Base-by-base conservation (phyloP, 768 basidiomycete species). In the Mycena epipterygia region DNA sequence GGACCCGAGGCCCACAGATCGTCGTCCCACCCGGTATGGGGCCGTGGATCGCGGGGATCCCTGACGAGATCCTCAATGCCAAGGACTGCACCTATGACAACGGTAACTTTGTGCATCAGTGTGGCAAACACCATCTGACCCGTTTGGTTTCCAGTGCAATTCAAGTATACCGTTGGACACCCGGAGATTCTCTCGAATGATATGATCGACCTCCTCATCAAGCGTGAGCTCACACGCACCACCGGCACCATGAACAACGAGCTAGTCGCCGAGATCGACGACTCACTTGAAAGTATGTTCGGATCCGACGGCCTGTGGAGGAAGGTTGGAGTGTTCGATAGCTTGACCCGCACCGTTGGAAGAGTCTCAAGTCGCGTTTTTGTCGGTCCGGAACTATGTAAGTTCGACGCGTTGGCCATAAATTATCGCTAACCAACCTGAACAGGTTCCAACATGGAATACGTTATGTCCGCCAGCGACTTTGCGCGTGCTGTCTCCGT, bases 181-280 rank as follows among this genome's bases (percentile, higher is more conserved):
- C 61, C 67, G 7, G 67, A 69, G 21, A 69, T 69, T 13, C 39
- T 46, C 1, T 33, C 46, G 3, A 69, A 69, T 27, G 67, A 69
- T 41, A 69, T 69, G 67, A 51, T 69, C 16, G 67, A 69, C 27
- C 41, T 63, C 33, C 56, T 69, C 6, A 69, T 69, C n/a, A 69
- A 69, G 19, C 67, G 60, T 13, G 67, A 69, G 29, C 67, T 69
- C 33, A 63, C 67, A 5, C 57, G 58, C 6, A 69, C 67, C 17
- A 60, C 60, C 2, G 67, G 67, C n/a, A 56, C 61, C 6, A 23
- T 69, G 21, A 69, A 69, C 52, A 19, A 5, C 5, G 67, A 69
- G 27, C 17, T 69, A 5, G 21, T 51, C 14, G 67, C 55, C 13
- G 67, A 69, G 30, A 57, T 69, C 5, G 37, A 62, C 2, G 39